Percentiles rank a stretch among this genome's conserved stretches.
These are phyloP conservation scores for Ophiostoma sp. DNA, from an alignment of 2,329 filamentous ascomycete genomes.

Conservation along the genomic window DNA sequence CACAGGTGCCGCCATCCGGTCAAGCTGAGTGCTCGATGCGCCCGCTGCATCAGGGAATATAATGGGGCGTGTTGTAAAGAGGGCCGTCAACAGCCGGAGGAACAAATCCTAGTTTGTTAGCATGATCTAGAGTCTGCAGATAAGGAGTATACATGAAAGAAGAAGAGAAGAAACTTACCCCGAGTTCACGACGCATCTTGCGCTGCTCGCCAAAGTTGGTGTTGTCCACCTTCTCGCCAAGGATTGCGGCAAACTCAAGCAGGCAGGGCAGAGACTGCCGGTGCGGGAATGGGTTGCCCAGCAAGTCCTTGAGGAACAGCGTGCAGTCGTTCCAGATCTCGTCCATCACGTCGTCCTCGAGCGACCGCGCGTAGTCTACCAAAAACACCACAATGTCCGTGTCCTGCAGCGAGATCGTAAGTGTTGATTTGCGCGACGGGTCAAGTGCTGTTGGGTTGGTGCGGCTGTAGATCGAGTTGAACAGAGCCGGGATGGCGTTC, in stretches of 20 bases:
- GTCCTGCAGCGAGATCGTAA: slow-evolving; percentile 80
- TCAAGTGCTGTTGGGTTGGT: slow-evolving; percentile 80
- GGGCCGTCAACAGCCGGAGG: slow-evolving; percentile 78
- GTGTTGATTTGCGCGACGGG: slow-evolving; percentile 71
- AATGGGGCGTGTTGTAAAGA: slow-evolving; percentile 83
- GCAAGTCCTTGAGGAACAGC: slow-evolving; percentile 79
- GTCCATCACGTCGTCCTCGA: slow-evolving; percentile 96
- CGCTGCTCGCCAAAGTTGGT: slow-evolving; percentile 94
- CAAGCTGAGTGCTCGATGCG: background rate
- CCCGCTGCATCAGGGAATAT: slow-evolving; percentile 47
- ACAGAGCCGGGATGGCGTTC: slow-evolving; percentile 86
- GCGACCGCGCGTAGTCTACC: slow-evolving; percentile 79
- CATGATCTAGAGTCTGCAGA: background rate
- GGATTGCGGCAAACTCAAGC: slow-evolving; percentile 79
- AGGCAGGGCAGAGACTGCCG: slow-evolving; percentile 81
- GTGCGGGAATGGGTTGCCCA: slow-evolving; percentile 92
- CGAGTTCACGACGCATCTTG: slow-evolving; percentile 84
- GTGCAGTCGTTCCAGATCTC: slow-evolving; percentile 97
- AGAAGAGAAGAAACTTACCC: slow-evolving; percentile 50
- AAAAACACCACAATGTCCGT: slow-evolving; percentile 81
- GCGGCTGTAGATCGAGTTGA: slow-evolving; percentile 92
- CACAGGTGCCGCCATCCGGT: slow-evolving; percentile 26
- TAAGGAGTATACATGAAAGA: background rate
- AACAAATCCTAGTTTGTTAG: slow-evolving; percentile 68
- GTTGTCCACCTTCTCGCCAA: slow-evolving; percentile 95